These are phyloP conservation scores for Pichia sp. DNA, from an alignment of 1,139 yeast species.

Conservation along the genomic window DNA sequence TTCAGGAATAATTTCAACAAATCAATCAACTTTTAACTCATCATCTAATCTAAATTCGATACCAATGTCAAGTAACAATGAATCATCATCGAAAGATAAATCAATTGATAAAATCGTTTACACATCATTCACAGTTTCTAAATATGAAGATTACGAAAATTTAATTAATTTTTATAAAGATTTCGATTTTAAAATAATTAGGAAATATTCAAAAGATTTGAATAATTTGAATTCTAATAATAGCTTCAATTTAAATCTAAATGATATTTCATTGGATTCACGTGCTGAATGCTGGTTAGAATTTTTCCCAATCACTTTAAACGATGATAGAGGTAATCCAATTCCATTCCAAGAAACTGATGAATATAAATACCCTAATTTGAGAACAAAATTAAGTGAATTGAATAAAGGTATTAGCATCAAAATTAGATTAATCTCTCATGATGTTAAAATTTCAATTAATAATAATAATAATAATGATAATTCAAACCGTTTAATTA, in stretches of 20 bases:
- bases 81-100: not conserved
- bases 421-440: conserved; percentile 50
- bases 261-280: conserved; percentile 59
- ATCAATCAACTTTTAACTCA: no score
- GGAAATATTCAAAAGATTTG: conserved; percentile 44
- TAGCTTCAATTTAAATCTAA: no score
- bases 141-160: conserved; percentile 38
- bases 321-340: conserved; percentile 23
- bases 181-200: conserved; percentile 54
- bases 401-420: conserved; percentile 45
- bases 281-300: conserved; percentile 66
- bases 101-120: conserved; percentile 7
- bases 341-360: conserved; percentile 26
- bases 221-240: conserved; percentile 27
- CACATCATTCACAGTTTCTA: conserved; percentile 53
- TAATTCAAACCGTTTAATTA: conserved; percentile 35
- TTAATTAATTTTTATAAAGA: conserved; percentile 46
- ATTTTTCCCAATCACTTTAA: conserved; percentile 52
- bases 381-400: conserved; percentile 16
- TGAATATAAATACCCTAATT: conserved; percentile 44
- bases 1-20: no score
- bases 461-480: conserved; percentile 23
- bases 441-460: conserved; percentile 33
- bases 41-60: no score
- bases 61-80: no score